A percentile compares a stretch with the other conserved stretches of the same genome.
These are phyloP conservation scores for Metschnikowia vanudenii DNA, from an alignment of 805 yeast genomes.

Conservation along the genomic window DNA sequence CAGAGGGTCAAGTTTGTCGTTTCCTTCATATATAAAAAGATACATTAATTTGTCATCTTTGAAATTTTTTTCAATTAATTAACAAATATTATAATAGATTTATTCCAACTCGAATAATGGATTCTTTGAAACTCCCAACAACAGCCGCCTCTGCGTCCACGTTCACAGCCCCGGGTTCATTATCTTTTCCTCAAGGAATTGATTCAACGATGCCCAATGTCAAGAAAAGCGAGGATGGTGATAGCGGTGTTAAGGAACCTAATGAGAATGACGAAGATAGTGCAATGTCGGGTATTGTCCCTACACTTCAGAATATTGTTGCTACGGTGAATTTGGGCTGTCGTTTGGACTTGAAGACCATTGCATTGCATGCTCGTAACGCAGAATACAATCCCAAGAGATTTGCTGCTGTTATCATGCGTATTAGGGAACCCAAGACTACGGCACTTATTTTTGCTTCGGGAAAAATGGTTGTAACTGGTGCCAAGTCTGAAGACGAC, in stretches of 20 bases:
- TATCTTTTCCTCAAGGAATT: slow-evolving; percentile 58
- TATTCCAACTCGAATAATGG: slow-evolving; percentile 43
- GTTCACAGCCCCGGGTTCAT: slow-evolving; percentile 64
- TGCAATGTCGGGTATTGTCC: slow-evolving; percentile 92
- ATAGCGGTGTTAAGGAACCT: slow-evolving; percentile 31
- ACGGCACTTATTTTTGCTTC: slow-evolving; percentile 97
- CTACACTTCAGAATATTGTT: slow-evolving; percentile 91
- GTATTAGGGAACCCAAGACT: slow-evolving; percentile 98
- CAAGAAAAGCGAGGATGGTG: slow-evolving; percentile 19
- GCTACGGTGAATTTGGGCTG: slow-evolving; percentile 98
- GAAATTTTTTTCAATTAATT: slow-evolving; percentile 10
- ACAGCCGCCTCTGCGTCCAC: slow-evolving; percentile 76
- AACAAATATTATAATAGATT: slow-evolving; percentile 15
- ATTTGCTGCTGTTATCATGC: slow-evolving; percentile 99
- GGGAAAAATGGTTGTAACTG: slow-evolving; percentile 99
- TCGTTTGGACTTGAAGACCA: slow-evolving; percentile 91
- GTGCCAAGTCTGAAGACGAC: slow-evolving; percentile 98
- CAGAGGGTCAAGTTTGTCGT: slow-evolving; percentile 2
- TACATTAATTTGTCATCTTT: slow-evolving; percentile 45
- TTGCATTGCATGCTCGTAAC: slow-evolving; percentile 97
- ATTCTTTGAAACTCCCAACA: slow-evolving; percentile 70
- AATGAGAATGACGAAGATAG: slow-evolving; percentile 56
- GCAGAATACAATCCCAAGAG: slow-evolving; percentile 98
- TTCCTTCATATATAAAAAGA: slow-evolving; percentile 24
- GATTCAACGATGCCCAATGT: slow-evolving; percentile 17